Percentiles rank a stretch among this genome's conserved stretches.
phyloP scores from a whole-genome alignment of 352 stramenopile genomes.

The Stramenopiles sp. region DNA sequence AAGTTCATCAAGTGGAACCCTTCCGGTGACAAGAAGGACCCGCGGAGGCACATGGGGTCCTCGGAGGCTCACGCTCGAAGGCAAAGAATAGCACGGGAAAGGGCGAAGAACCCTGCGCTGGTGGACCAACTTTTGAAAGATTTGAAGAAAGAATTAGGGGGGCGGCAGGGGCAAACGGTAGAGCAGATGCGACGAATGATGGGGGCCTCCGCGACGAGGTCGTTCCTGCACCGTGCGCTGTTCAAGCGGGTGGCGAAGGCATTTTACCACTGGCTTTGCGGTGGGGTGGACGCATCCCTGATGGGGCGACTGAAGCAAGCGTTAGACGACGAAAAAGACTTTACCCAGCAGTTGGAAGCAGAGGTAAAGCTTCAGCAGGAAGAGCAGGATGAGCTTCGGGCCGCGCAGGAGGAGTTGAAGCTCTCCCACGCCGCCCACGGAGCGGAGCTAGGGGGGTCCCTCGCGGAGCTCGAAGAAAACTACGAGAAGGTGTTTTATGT shows the following conservation, averaged over 20 bases:
- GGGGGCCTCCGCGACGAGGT: neutral
- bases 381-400: neutral
- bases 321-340: slow-evolving; percentile 7
- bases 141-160: slow-evolving; percentile 7
- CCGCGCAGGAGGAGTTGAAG: neutral
- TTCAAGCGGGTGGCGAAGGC: slow-evolving; percentile 10
- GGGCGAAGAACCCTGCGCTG: neutral
- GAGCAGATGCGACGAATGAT: slow-evolving; percentile 10
- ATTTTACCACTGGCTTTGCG: slow-evolving; percentile 11
- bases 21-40: slow-evolving; percentile 5
- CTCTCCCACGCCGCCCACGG: neutral
- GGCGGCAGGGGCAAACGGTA: slow-evolving; percentile 6
- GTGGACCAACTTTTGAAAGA: slow-evolving; percentile 12
- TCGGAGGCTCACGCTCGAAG: neutral
- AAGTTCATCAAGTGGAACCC: slow-evolving; percentile 12
- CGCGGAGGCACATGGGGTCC: slow-evolving; percentile 4
- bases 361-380: slow-evolving; percentile 6
- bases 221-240: neutral
- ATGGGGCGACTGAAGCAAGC: neutral
- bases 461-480: neutral
- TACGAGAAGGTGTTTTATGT: neutral
- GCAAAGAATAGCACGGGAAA: neutral
- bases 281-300: neutral
- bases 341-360: neutral
- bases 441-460: neutral